Percentiles rank a stretch among this genome's conserved stretches.
These are phyloP conservation scores for Quercus suber DNA, from an alignment of 306 rosid species.

Conservation along the genomic window DNA sequence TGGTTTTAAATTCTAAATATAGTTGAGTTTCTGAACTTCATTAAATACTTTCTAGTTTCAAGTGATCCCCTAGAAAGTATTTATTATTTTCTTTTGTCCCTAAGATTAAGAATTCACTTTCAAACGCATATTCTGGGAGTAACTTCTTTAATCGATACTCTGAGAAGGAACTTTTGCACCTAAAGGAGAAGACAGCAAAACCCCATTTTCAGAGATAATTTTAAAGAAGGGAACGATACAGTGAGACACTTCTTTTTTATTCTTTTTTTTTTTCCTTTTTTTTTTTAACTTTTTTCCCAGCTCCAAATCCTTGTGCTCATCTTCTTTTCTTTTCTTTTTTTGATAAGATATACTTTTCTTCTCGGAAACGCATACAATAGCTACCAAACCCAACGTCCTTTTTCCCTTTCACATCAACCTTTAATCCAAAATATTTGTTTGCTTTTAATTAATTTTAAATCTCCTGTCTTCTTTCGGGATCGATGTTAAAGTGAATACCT, in stretches of 20 bases:
- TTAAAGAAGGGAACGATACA: not conserved
- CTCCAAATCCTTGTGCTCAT: not conserved
- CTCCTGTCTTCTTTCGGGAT: not conserved
- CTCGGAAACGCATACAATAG: not conserved
- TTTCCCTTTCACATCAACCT: not conserved
- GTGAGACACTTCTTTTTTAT: not conserved
- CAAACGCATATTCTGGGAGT: too few species aligned
- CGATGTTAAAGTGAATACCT: not conserved
- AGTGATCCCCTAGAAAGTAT: too few species aligned
- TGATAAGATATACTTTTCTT: not conserved
- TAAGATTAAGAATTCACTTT: too few species aligned
- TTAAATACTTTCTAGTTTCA: too few species aligned
- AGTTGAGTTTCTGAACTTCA: too few species aligned
- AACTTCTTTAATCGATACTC: too few species aligned
- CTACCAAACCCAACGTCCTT: not conserved
- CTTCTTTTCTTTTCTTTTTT: not conserved
- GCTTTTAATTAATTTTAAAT: not conserved
- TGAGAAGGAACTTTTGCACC: not conserved
- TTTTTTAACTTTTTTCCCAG: not conserved
- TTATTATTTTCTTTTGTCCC: too few species aligned
- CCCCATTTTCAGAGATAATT: not conserved
- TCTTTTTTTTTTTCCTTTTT: not conserved
- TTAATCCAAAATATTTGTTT: not conserved
- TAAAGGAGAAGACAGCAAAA: not conserved
- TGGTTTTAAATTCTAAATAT: too few species aligned